Conservation (phyloP, 2,329 filamentous ascomycete species). For the Apiospora arundinis region DNA sequence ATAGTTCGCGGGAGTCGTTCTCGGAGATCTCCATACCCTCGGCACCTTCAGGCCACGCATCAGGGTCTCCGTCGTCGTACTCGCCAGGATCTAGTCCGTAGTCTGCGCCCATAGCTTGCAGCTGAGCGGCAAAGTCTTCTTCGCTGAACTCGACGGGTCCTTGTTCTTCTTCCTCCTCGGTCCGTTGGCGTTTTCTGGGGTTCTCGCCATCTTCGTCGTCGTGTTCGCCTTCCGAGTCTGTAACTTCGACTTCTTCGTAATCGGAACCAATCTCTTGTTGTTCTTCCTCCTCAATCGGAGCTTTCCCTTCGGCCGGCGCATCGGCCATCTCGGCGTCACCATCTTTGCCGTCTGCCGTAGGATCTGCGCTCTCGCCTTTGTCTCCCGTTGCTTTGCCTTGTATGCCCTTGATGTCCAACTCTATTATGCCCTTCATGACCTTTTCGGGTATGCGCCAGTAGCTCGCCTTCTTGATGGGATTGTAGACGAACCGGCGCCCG, state of each 20-base stretch:
- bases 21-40: constrained; percentile 75
- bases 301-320: constrained; percentile 54
- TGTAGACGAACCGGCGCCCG: constrained; percentile 88
- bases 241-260: constrained; percentile 79
- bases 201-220: constrained; percentile 55
- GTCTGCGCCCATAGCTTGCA: constrained; percentile 88
- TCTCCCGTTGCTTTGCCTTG: constrained; percentile 56
- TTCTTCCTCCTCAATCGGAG: constrained; percentile 41
- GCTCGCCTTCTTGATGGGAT: constrained; percentile 83
- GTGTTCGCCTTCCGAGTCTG: constrained; percentile 58
- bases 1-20: constrained; percentile 78
- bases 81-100: constrained; percentile 80
- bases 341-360: constrained; percentile 25
- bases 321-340: constrained; percentile 41
- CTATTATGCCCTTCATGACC: constrained; percentile 77
- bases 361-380: constrained; percentile 26
- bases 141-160: constrained; percentile 82
- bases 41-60: constrained; percentile 72
- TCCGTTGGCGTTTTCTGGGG: constrained; percentile 56
- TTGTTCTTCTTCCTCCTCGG: constrained; percentile 45
- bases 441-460: constrained; percentile 95
- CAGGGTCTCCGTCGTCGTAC: constrained; percentile 69
- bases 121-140: constrained; percentile 91
- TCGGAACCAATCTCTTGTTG: constrained; percentile 68
- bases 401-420: constrained; percentile 75